Evolutionary conservation across 441 rosid species (phyloP).

Genomic region (Populus hybrid): DNA sequence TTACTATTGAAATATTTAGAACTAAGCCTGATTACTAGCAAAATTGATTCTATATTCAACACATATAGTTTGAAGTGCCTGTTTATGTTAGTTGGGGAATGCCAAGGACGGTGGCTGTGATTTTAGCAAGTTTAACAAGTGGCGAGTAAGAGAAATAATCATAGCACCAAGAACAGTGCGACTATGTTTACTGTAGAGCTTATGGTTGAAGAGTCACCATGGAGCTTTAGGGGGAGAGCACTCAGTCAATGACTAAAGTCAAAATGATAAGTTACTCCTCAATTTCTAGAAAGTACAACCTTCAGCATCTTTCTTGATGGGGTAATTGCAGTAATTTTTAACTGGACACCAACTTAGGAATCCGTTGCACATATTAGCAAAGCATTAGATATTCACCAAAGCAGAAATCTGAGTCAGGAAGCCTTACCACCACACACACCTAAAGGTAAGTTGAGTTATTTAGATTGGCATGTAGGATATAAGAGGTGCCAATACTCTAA

Average conservation of each 20-base stretch:
- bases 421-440: background rate
- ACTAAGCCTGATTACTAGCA: background rate
- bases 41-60: background rate
- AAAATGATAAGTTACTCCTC: background rate
- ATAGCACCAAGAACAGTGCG: background rate
- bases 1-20: conserved; percentile 9
- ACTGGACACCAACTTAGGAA: background rate
- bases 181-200: background rate
- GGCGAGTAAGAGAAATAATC: background rate
- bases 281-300: background rate
- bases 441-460: background rate
- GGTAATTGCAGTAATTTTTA: background rate
- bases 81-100: background rate
- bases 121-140: background rate
- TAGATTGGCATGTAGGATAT: background rate
- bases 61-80: background rate
- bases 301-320: background rate
- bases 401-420: background rate
- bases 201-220: background rate
- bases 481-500: background rate
- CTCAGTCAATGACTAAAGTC: background rate
- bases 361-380: background rate
- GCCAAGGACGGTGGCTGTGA: background rate
- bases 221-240: background rate
- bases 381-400: background rate